Evolutionary conservation across 2,329 filamentous ascomycete genomes (phyloP).

Genomic region (Phyllosticta citriasiana): DNA sequence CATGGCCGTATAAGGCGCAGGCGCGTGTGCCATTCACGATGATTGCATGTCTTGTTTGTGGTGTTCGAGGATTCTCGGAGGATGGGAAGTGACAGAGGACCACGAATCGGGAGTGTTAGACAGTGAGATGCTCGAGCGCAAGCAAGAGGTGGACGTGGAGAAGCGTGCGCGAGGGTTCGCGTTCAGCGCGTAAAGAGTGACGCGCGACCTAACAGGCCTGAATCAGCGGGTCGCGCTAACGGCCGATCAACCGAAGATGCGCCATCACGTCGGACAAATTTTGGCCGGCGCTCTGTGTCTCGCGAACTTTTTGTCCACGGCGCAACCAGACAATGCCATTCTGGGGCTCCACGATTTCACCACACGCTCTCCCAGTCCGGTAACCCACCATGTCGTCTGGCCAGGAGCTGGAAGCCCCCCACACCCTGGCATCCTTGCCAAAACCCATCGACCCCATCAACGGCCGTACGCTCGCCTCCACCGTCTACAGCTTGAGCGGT

Average conservation of each 20-base stretch:
- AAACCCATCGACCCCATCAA: slow-evolving; percentile 30
- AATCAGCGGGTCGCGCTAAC: background rate
- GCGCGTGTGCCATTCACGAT: slow-evolving; percentile 27
- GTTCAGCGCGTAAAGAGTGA: background rate
- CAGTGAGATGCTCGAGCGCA: background rate
- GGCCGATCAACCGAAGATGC: background rate
- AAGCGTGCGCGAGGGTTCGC: background rate
- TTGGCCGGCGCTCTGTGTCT: slow-evolving; percentile 5
- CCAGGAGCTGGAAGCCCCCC: slow-evolving; percentile 27
- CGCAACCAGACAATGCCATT: background rate
- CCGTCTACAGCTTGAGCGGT: slow-evolving; percentile 45
- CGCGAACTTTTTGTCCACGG: slow-evolving; percentile 10
- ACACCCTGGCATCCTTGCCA: slow-evolving; percentile 35
- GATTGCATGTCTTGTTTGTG: slow-evolving; percentile 1
- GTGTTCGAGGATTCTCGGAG: background rate
- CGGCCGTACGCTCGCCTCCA: slow-evolving; percentile 35
- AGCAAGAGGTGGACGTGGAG: background rate
- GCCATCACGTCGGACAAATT: slow-evolving; percentile 6
- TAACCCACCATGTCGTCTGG: slow-evolving; percentile 25
- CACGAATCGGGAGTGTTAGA: background rate
- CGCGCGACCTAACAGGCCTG: background rate
- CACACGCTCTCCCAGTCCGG: slow-evolving; percentile 15
- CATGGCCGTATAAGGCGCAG: slow-evolving; percentile 26
- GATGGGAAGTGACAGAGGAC: background rate
- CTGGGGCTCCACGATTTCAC: background rate